Conservation (phyloP, 352 stramenopile species). For the Globisporangium orthogonon region DNA sequence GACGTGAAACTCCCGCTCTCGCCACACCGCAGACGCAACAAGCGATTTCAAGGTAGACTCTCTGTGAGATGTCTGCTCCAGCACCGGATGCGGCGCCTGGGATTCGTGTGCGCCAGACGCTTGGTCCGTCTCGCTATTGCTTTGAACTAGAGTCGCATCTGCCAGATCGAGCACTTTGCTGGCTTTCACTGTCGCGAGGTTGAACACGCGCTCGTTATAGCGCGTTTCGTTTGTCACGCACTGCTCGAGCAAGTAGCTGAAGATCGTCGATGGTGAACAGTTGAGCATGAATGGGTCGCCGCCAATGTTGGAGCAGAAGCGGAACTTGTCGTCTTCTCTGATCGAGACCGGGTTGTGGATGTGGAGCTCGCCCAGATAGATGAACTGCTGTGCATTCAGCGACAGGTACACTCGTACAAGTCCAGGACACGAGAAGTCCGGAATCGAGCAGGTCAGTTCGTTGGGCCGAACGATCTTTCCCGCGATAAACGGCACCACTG, state of each 20-base stretch:
- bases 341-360: slow-evolving; percentile 51
- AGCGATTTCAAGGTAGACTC: slow-evolving; percentile 2
- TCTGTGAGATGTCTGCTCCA: neutral
- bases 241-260: slow-evolving; percentile 26
- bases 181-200: slow-evolving; percentile 18
- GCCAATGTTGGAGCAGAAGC: slow-evolving; percentile 61
- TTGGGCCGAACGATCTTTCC: slow-evolving; percentile 37
- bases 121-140: neutral
- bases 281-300: slow-evolving; percentile 44
- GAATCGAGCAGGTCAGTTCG: slow-evolving; percentile 47
- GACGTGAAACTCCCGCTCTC: slow-evolving; percentile 32
- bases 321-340: slow-evolving; percentile 37
- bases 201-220: slow-evolving; percentile 19
- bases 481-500: slow-evolving; percentile 29
- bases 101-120: too few relatives aligned
- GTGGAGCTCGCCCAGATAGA: slow-evolving; percentile 45
- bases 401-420: slow-evolving; percentile 51
- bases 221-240: slow-evolving; percentile 44
- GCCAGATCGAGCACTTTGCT: slow-evolving; percentile 10
- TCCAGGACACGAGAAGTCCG: slow-evolving; percentile 38
- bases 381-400: slow-evolving; percentile 68
- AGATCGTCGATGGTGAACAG: slow-evolving; percentile 46
- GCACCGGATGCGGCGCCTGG: neutral
- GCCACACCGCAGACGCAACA: slow-evolving; percentile 18
- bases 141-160: neutral